A percentile compares a stretch with the other conserved stretches of the same genome.
These are phyloP conservation scores for Fermentozyma sake DNA, from an alignment of 1,139 yeast genomes.

Conservation along the genomic window DNA sequence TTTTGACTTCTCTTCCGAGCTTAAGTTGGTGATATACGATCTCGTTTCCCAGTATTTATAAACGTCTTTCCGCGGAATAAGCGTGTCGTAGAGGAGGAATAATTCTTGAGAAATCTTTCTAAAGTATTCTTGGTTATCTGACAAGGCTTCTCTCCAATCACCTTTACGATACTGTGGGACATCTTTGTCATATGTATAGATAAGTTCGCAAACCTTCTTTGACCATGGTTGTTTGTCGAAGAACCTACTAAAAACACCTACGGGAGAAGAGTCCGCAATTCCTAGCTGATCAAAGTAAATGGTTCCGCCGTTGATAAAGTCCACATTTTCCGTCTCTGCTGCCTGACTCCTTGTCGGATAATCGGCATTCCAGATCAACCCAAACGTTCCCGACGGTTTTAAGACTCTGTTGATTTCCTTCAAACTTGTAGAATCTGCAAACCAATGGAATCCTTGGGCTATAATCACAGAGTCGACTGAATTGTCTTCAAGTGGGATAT, in stretches of 20 bases:
- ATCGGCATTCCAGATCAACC: slow-evolving; percentile 63
- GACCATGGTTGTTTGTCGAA: slow-evolving; percentile 23
- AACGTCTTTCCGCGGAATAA: slow-evolving; percentile 28
- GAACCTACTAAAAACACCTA: slow-evolving; percentile 9
- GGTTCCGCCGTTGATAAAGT: slow-evolving; percentile 9
- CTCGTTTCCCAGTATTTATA: slow-evolving; percentile 57
- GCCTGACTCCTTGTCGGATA: slow-evolving; percentile 16
- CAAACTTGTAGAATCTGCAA: slow-evolving; percentile 47
- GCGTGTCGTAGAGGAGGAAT: slow-evolving; percentile 27
- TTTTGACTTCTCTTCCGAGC: slow-evolving; percentile 28
- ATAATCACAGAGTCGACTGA: slow-evolving; percentile 50
- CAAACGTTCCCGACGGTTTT: slow-evolving; percentile 45
- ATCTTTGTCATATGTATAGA: slow-evolving; percentile 25
- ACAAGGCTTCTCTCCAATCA: slow-evolving; percentile 44
- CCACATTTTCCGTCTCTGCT: slow-evolving; percentile 3
- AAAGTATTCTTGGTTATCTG: slow-evolving; percentile 20
- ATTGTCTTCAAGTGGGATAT: slow-evolving; percentile 42
- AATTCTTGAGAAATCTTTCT: slow-evolving; percentile 25
- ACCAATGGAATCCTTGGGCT: slow-evolving; percentile 73
- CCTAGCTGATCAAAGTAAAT: slow-evolving; percentile 6
- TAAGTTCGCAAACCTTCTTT: slow-evolving; percentile 18
- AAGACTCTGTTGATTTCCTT: slow-evolving; percentile 51
- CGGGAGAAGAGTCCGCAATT: slow-evolving; percentile 2
- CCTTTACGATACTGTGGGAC: slow-evolving; percentile 61
- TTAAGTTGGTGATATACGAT: slow-evolving; percentile 50